A percentile compares a stretch with the other conserved stretches of the same genome.
These are phyloP conservation scores for Alternaria postmessia DNA, from an alignment of 2,329 filamentous ascomycete species.

Conservation along the genomic window DNA sequence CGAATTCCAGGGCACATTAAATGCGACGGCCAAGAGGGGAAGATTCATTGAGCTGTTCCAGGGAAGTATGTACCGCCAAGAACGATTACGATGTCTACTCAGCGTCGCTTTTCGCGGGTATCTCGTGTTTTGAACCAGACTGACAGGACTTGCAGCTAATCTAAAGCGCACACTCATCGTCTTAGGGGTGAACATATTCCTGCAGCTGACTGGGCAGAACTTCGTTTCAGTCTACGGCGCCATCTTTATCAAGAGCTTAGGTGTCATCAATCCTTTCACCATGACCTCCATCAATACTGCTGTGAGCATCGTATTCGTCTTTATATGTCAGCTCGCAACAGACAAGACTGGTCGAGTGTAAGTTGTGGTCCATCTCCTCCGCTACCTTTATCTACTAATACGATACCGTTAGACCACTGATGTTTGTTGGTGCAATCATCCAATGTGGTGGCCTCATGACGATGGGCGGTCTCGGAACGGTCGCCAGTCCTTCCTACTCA, in stretches of 20 bases:
- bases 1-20: not conserved
- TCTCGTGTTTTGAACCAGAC: not conserved
- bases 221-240: not conserved
- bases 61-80: not conserved
- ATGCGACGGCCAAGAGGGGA: not conserved
- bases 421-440: not conserved
- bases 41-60: not conserved
- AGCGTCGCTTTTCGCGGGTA: not conserved
- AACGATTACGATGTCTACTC: not conserved
- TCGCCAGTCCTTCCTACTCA: not conserved
- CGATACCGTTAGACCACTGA: not conserved
- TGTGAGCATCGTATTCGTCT: not conserved
- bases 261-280: too few species aligned
- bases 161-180: not conserved
- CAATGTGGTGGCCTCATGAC: not conserved
- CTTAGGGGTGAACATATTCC: not conserved
- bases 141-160: not conserved
- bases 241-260: not conserved
- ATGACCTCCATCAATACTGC: not conserved
- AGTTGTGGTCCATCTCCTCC: not conserved
- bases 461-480: not conserved
- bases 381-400: not conserved
- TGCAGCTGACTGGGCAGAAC: not conserved
- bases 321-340: not conserved
- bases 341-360: not conserved